These are phyloP conservation scores for Dactylellina leptospora DNA, from an alignment of 2,329 filamentous ascomycete species.

Conservation along the genomic window DNA sequence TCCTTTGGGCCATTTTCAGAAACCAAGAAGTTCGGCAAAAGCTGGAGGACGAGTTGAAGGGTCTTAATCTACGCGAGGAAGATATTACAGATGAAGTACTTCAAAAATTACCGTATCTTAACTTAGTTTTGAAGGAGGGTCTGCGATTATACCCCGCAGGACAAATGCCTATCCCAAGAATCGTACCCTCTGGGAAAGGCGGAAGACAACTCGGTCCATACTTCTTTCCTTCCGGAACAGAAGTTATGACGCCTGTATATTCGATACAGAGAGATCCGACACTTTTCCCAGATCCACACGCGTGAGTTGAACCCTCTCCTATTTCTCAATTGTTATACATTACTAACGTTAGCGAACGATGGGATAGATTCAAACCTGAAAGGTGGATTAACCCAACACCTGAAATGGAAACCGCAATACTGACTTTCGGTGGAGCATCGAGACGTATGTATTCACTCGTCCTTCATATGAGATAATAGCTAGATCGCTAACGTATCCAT, in stretches of 20 bases:
- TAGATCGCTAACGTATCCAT: neutral
- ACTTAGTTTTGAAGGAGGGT: slow-evolving; percentile 18
- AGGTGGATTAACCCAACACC: slow-evolving; percentile 32
- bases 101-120: slow-evolving; percentile 24
- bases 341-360: too few relatives aligned
- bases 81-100: slow-evolving; percentile 15
- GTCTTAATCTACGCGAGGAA: neutral
- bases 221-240: neutral
- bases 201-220: slow-evolving; percentile 5
- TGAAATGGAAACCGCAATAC: slow-evolving; percentile 11
- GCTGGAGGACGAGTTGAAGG: slow-evolving; percentile 11
- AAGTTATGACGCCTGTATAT: neutral
- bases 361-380: slow-evolving; percentile 36
- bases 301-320: neutral
- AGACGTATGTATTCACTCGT: slow-evolving; percentile 7
- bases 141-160: slow-evolving; percentile 22
- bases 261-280: neutral
- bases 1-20: slow-evolving; percentile 21
- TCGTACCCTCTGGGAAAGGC: neutral
- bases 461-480: neutral
- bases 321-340: too few relatives aligned
- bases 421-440: slow-evolving; percentile 9
- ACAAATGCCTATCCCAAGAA: neutral
- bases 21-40: slow-evolving; percentile 8
- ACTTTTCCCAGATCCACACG: neutral